Base-by-base conservation (phyloP, 257 asterid genomes). In the Petrea volubilis region DNA sequence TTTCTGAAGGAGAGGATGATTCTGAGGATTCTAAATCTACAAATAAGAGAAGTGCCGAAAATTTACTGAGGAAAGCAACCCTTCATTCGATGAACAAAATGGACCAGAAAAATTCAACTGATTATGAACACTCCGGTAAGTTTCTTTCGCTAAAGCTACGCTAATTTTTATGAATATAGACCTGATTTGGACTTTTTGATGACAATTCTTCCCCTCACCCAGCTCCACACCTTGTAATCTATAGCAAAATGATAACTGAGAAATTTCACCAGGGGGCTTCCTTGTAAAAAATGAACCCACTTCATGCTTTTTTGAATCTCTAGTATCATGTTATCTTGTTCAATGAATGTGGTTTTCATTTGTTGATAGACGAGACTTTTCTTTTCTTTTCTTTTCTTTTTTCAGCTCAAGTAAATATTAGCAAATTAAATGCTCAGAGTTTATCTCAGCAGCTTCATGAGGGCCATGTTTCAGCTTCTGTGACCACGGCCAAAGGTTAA, bases 1-100 rank as follows among this genome's bases (percentile, higher is more conserved):
- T 88, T 74, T 95, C 99, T 70, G 99, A 92, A 80, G 99, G 97
- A 60, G 99, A 92, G 82, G 98, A 92, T 56, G 99, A 92, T 55
- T 47, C 82, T 0, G 99, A 95, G 34, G 97, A 92, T 72, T 82
- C 96, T 33, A 92, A 79, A 80, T 47, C 75, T 63, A 15, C 71
- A 31, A 77, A 67, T 69, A 92, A 80, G 83, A 84, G 80, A 80
- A 84, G 74, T 77, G 70, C 86, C 17, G 98, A 85, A 60, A 88
- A 91, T 81, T 80, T 92, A 47, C 82, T 85, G 78, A 92, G 70
- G 88, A 95, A 86, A 80, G 88, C 96, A 60, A 84, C 96, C 67
- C 93, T 72, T 70, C 96, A 90, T 25, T 85, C 93, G 12, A 81
- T 68, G 76, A 81, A 75, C 75, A 78, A 75, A 18, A 90, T 85